A percentile compares a stretch with the other conserved stretches of the same genome.
Conservation (phyloP, 805 yeast species). For the Tetrapisispora taiwanensis region DNA sequence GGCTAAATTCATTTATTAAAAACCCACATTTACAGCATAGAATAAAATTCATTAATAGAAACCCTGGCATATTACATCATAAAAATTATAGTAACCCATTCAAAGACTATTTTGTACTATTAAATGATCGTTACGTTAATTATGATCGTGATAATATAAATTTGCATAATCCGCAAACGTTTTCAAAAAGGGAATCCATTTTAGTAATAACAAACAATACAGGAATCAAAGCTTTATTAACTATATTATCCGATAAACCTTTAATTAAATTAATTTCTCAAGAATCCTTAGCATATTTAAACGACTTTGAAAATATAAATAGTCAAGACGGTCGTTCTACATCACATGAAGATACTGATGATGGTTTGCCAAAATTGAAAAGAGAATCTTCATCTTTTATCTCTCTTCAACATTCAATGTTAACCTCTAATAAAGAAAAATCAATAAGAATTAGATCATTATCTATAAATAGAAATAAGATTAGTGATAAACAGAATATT, state of each 20-base stretch:
- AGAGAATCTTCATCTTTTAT: constrained; percentile 26
- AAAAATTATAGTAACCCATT: constrained; percentile 18
- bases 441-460: constrained; percentile 24
- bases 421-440: constrained; percentile 29
- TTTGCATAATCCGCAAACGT: background rate
- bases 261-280: constrained; percentile 22
- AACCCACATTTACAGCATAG: constrained; percentile 1
- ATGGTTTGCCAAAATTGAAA: constrained; percentile 9
- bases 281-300: constrained; percentile 23
- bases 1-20: constrained; percentile 25
- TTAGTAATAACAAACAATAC: constrained; percentile 26
- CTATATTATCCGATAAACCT: constrained; percentile 28
- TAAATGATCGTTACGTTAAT: constrained; percentile 18
- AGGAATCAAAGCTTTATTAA: constrained; percentile 28
- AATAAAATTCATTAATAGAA: constrained; percentile 1
- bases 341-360: constrained; percentile 4
- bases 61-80: constrained; percentile 1
- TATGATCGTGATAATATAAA: background rate
- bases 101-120: constrained; percentile 24
- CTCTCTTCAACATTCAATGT: constrained; percentile 20
- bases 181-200: constrained; percentile 9
- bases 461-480: constrained; percentile 13
- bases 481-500: background rate
- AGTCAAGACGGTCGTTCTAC: background rate
- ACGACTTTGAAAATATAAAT: constrained; percentile 12